Percentiles rank a stretch among this genome's conserved stretches.
Evolutionary conservation across 306 rosid genomes (phyloP).

Genomic region (Fragaria vesca): DNA sequence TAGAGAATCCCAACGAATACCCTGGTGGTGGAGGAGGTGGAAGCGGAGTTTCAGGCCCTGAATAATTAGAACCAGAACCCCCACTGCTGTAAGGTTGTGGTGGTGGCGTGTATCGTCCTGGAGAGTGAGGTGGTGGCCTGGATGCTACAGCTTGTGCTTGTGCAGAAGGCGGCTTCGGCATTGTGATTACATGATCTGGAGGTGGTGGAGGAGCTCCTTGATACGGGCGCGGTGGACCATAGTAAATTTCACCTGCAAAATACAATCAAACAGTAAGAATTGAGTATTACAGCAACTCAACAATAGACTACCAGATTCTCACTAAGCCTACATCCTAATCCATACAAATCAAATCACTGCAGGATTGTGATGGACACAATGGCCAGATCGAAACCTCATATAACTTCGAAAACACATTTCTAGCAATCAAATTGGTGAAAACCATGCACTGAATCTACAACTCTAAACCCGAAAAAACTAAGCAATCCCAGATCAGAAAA

Average conservation of each 20-base stretch:
- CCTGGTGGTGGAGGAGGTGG: conserved; percentile 81
- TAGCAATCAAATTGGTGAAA: background rate
- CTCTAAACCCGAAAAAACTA: background rate
- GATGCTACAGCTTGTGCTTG: conserved; percentile 59
- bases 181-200: conserved; percentile 33
- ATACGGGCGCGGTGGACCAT: conserved; percentile 60
- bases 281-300: background rate
- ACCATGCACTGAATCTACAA: background rate
- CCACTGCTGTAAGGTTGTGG: conserved; percentile 71
- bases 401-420: too few species aligned
- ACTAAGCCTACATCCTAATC: background rate
- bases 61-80: conserved; percentile 84
- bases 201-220: conserved; percentile 76
- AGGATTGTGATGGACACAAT: too few species aligned
- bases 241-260: conserved; percentile 59
- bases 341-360: background rate
- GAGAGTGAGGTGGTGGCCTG: conserved; percentile 47
- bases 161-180: conserved; percentile 61
- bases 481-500: background rate
- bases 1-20: conserved; percentile 55
- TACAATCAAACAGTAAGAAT: conserved; percentile 7
- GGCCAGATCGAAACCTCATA: too few species aligned
- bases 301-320: background rate
- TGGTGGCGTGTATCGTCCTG: conserved; percentile 27
- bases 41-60: conserved; percentile 61